Conservation (phyloP, 2,329 filamentous ascomycete species). For the Aspergillus cejpii region DNA sequence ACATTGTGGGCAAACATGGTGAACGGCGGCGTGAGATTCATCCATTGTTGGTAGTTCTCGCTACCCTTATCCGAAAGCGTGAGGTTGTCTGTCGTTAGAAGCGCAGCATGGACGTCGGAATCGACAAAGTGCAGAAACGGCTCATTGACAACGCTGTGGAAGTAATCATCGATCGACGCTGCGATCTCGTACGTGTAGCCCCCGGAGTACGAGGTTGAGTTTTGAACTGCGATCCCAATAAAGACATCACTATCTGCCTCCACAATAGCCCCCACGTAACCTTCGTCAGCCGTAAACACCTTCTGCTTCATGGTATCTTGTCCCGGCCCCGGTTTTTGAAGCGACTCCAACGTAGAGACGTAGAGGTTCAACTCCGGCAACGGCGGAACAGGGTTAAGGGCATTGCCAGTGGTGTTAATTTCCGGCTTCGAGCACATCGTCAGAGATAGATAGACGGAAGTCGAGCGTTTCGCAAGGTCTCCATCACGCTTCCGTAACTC, state of each 20-base stretch:
- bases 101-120: conserved; percentile 68
- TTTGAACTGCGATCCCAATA: conserved; percentile 67
- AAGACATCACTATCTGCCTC: conserved; percentile 63
- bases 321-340: conserved; percentile 61
- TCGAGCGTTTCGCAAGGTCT: conserved; percentile 29
- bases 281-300: conserved; percentile 53
- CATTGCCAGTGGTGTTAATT: conserved; percentile 40
- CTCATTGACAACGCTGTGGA: conserved; percentile 53
- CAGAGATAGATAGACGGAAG: conserved; percentile 68
- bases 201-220: conserved; percentile 56
- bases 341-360: conserved; percentile 59
- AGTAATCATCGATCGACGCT: conserved; percentile 70
- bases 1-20: conserved; percentile 67
- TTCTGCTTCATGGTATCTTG: conserved; percentile 39
- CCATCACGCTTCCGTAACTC: conserved; percentile 17
- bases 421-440: conserved; percentile 78
- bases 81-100: conserved; percentile 67
- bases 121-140: conserved; percentile 71
- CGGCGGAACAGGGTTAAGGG: conserved; percentile 29
- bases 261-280: conserved; percentile 61
- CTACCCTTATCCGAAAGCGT: conserved; percentile 47
- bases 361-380: conserved; percentile 73
- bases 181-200: conserved; percentile 76
- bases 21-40: conserved; percentile 59
- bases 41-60: conserved; percentile 50